phyloP scores from a whole-genome alignment of 2,329 filamentous ascomycete genomes.

The Claviceps maximensis region DNA sequence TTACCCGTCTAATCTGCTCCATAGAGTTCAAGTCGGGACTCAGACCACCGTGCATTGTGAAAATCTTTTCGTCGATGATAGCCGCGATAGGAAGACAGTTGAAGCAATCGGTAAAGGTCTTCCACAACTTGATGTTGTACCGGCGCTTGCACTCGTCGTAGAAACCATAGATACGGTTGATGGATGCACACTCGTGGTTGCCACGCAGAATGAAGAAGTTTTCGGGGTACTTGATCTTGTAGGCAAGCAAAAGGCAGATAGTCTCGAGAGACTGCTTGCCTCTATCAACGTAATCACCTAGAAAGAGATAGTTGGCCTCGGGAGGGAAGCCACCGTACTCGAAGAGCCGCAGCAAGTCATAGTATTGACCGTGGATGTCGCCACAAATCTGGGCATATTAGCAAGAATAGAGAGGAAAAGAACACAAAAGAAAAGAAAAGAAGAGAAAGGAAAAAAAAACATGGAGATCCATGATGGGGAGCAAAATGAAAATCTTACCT shows the following conservation, averaged over 20 bases:
- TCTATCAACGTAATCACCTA: conserved; percentile 96
- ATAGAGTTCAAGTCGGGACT: conserved; percentile 97
- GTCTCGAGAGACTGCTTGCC: conserved; percentile 99
- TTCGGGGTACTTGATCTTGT: conserved; percentile 99
- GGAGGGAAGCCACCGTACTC: conserved; percentile 98
- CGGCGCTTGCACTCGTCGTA: conserved; percentile 99
- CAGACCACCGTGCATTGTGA: conserved; percentile 97
- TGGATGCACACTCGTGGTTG: conserved; percentile 97
- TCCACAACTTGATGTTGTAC: conserved; percentile 99
- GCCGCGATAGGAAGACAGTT: conserved; percentile 97
- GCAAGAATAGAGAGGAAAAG: background rate
- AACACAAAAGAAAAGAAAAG: background rate
- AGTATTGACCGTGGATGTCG: conserved; percentile 98
- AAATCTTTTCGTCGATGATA: conserved; percentile 99
- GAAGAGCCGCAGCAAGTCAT: conserved; percentile 91
- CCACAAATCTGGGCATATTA: conserved; percentile 66
- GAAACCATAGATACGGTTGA: conserved; percentile 99
- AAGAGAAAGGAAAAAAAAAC: conserved; percentile 1
- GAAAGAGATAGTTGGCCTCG: conserved; percentile 98
- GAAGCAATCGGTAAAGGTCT: conserved; percentile 99
- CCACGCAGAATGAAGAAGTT: conserved; percentile 98
- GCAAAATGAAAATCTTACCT: no score
- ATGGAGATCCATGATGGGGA: no score
- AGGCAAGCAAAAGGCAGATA: conserved; percentile 88
- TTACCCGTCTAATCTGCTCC: conserved; percentile 98